phyloP scores from a whole-genome alignment of 2,329 filamentous ascomycete genomes.

The Monosporascus sp. region DNA sequence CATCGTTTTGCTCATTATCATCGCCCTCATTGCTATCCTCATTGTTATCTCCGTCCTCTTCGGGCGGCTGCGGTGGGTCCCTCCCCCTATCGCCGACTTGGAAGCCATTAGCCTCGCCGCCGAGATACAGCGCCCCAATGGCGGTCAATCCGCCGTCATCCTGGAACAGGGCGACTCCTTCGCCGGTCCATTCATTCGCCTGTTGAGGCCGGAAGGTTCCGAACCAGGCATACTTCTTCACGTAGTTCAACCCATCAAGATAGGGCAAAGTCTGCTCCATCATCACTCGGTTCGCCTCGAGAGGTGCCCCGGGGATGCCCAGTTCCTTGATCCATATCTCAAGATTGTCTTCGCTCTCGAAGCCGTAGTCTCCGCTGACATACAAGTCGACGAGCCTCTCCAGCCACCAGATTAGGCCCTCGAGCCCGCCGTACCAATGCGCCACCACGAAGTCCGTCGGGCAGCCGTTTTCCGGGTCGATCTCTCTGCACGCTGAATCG shows the following conservation, averaged over 20 bases:
- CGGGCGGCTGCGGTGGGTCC: conserved; percentile 1
- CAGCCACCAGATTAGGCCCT: conserved; percentile 30
- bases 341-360: conserved; percentile 11
- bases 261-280: conserved; percentile 33
- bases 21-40: conserved; percentile 2
- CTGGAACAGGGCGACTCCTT: conserved; percentile 31
- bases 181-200: conserved; percentile 34
- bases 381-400: conserved; percentile 17
- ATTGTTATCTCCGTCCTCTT: conserved; percentile 7
- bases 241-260: conserved; percentile 27
- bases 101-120: conserved; percentile 33
- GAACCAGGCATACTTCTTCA: conserved; percentile 36
- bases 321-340: conserved; percentile 36
- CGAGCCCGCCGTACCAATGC: conserved; percentile 35
- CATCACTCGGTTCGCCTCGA: conserved; percentile 31
- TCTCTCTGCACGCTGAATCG: conserved; percentile 33
- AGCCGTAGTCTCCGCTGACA: conserved; percentile 26
- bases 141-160: conserved; percentile 31
- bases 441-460: conserved; percentile 35
- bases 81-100: conserved; percentile 23
- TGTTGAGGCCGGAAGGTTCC: conserved; percentile 32
- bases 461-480: conserved; percentile 29
- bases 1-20: background rate
- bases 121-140: conserved; percentile 32
- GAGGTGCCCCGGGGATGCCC: conserved; percentile 29